phyloP scores from a whole-genome alignment of 148 eudicot species.

The Chenopodium album region DNA sequence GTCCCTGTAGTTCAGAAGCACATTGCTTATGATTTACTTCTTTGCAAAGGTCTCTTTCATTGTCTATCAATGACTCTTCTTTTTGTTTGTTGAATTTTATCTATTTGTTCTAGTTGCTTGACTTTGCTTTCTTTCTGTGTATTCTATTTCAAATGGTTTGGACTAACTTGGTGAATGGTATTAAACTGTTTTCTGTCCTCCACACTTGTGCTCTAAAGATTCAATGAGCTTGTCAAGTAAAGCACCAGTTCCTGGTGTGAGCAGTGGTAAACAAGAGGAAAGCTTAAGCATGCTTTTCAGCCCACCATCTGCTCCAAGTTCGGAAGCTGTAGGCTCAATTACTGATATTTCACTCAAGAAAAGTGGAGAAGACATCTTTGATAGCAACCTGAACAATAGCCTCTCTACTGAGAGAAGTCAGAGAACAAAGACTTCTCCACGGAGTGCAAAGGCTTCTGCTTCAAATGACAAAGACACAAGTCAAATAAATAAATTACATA shows the following conservation, averaged over 20 bases:
- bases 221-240: conserved; percentile 39
- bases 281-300: conserved; percentile 34
- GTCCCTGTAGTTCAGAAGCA: conserved; percentile 73
- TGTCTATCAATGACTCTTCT: conserved; percentile 8
- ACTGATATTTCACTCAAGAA: conserved; percentile 31
- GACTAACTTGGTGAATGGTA: neutral
- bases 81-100: conserved; percentile 7
- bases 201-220: conserved; percentile 27
- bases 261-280: conserved; percentile 43
- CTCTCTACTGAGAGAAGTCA: conserved; percentile 24
- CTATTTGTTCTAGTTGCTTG: neutral
- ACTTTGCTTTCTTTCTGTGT: neutral
- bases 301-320: conserved; percentile 25
- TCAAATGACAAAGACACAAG: conserved; percentile 32
- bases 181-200: neutral
- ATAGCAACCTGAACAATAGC: conserved; percentile 22
- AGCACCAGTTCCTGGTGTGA: conserved; percentile 35
- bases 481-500: conserved; percentile 37
- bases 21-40: conserved; percentile 80
- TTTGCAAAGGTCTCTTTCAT: conserved; percentile 60
- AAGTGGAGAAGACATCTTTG: conserved; percentile 29
- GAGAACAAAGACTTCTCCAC: conserved; percentile 27
- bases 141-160: neutral
- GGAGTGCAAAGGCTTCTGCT: conserved; percentile 29
- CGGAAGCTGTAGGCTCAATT: conserved; percentile 31